Evolutionary conservation across 441 rosid species (phyloP), one percentile per base, ranked within the genome.

Genomic region (Erysimum cheiri): DNA sequence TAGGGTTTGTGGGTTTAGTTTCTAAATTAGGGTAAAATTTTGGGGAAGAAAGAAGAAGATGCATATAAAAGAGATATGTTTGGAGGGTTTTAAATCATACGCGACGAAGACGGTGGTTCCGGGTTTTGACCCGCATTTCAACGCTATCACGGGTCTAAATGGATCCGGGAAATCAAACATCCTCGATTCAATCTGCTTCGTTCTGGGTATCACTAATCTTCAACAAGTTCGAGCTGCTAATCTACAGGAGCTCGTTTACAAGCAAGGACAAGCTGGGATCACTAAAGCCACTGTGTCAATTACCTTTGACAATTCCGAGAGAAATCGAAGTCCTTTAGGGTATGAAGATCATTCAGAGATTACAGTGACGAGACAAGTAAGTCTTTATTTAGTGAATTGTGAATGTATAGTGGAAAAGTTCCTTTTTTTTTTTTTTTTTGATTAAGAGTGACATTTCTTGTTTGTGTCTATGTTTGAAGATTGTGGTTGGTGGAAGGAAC

Each of bases 181-280:
- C 71, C 88, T 95, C 68, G 99, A 95, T 71, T 95, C 99, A 0
- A 87, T 95, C 48, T 95, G 99, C 70, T 95, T 95, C 71, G 99
- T 92, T 29, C 70, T 95, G 53, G 99, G 99, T 13, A 95, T 95
- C 62, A 95, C 98, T 39, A 92, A 95, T 77, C 83, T 95, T 82
- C 98, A 92, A 79, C 99, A 95, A 71, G 99, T 95, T 63, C 93
- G 98, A 13, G 99, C 99, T 36, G 80, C 98, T 2, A 95, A 92
- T 78, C 91, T 95, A 14, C 99, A 95, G 71, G 99, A 95, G 87
- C 92, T 92, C 35, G 99, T 95, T 8, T 95, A 95, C 86, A 92
- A 95, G 83, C 99, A 89, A 85, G 99, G 99, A 2, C 98, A 95
- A 78, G 99, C 99, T 50, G 99, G 99, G 43, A 92, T 95, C 31